These are phyloP conservation scores for Meira miltonrushii DNA, from an alignment of 1,284 basidiomycete species.

Conservation along the genomic window DNA sequence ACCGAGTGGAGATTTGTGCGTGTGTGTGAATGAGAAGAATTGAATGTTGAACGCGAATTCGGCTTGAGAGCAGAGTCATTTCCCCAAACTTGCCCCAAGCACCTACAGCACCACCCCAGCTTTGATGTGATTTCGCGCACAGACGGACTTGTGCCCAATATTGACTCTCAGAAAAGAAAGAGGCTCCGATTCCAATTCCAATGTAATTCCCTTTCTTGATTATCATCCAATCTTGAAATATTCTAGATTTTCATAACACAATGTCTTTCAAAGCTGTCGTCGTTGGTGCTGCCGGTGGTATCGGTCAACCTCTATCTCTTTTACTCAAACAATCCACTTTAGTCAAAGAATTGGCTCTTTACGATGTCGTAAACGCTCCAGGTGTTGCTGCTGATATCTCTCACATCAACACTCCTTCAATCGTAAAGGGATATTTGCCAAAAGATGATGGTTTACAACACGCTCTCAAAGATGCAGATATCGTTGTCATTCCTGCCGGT, in stretches of 20 bases:
- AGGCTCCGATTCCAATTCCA: not conserved
- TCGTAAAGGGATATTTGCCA: slow-evolving; percentile 53
- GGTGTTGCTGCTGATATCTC: slow-evolving; percentile 92
- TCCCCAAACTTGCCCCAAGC: not conserved
- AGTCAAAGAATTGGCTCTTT: slow-evolving; percentile 71
- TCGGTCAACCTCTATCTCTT: slow-evolving; percentile 74
- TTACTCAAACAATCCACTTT: slow-evolving; percentile 79
- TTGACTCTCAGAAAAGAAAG: not conserved
- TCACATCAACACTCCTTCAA: slow-evolving; percentile 65
- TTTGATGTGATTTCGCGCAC: not conserved
- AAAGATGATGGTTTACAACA: slow-evolving; percentile 72
- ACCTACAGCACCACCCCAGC: not conserved
- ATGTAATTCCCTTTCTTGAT: not conserved
- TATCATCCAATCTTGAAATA: slow-evolving; percentile 25
- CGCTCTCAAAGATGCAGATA: slow-evolving; percentile 74
- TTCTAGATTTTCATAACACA: slow-evolving; percentile 47
- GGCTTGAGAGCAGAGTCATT: not conserved
- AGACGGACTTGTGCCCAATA: not conserved
- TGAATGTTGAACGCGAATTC: not conserved
- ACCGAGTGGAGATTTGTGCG: too few relatives aligned
- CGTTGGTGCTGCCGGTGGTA: slow-evolving; percentile 50
- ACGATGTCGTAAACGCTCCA: slow-evolving; percentile 79
- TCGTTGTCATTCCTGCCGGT: slow-evolving; percentile 95
- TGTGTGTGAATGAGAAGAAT: not conserved
- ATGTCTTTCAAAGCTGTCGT: slow-evolving; percentile 3